Evolutionary conservation across 163 green algal genomes (phyloP), one percentile per base, ranked within the genome.

Genomic region (Chloromonas sp.): DNA sequence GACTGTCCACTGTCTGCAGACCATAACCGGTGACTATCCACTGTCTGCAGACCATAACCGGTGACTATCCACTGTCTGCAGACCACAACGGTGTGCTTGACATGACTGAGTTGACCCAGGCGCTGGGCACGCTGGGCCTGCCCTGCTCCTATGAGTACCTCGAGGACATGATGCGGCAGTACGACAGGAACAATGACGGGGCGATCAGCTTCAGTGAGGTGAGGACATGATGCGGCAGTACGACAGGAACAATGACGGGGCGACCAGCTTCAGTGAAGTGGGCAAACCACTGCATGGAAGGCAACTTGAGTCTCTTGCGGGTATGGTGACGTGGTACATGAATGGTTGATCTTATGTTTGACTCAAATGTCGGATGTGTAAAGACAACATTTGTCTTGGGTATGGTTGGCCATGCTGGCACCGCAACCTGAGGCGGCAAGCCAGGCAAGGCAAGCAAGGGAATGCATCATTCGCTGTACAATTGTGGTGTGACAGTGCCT

Each of bases 81-180:
- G 71, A 79, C 14, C 13, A 57, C 71, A 79, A 79, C 13, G 71
- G 71, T 2, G 71, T 79, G 71, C 71, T 79, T 11, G 71, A 79
- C 13, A 36, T 14, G 71, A 2, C 2, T 2, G 71, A 79, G 71
- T 14, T 79, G 5, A 57, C 71, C 13, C 13, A 59, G 5, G 71
- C 71, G 14, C 71, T 79, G 5, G 13, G 13, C 11, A 5, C 13
- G 13, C 71, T 79, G 71, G 71, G 71, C 13, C 71, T 79, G 71
- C 71, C 71, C 71, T 79, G 71, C 71, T 79, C 71, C 5, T 3
- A 79, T 2, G 71, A 79, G 71, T 79, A 79, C 71, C 5, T 79
- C 13, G 71, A n/a, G 13, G 71, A 79, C 71, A 79, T 79, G 71
- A 5, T 79, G 71, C 13, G 13, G 5, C 5, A 36, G 71, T 79